phyloP scores from a whole-genome alignment of 2,329 filamentous ascomycete species.

The Monilinia fructicola region DNA sequence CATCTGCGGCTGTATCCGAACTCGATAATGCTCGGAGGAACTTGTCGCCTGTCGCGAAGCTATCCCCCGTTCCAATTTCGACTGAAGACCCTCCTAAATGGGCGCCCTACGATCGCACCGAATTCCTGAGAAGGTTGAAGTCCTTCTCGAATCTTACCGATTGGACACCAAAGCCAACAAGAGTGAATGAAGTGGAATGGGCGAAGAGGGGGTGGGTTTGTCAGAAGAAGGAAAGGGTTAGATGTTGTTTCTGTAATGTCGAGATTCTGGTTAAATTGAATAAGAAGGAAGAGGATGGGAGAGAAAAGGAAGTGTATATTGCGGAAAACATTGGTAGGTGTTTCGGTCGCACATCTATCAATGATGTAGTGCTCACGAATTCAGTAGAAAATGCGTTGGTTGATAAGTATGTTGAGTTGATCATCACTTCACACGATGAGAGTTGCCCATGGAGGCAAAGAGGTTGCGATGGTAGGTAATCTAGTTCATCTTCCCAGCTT shows the following conservation, averaged over 20 bases:
- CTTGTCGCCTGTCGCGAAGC: slow-evolving; percentile 29
- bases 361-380: slow-evolving; percentile 34
- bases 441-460: slow-evolving; percentile 83
- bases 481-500: slow-evolving; percentile 36
- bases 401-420: slow-evolving; percentile 70
- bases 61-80: slow-evolving; percentile 24
- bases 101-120: slow-evolving; percentile 79
- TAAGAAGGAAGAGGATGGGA: slow-evolving; percentile 57
- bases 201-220: slow-evolving; percentile 91
- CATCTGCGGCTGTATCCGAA: slow-evolving; percentile 8
- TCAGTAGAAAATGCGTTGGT: slow-evolving; percentile 64
- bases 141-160: slow-evolving; percentile 89
- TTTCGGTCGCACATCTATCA: slow-evolving; percentile 20
- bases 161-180: slow-evolving; percentile 90
- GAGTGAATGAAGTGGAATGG: slow-evolving; percentile 88
- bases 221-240: slow-evolving; percentile 76
- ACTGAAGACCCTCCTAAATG: slow-evolving; percentile 61
- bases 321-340: slow-evolving; percentile 60
- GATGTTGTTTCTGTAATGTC: slow-evolving; percentile 80
- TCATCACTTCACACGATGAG: slow-evolving; percentile 73
- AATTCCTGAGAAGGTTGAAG: slow-evolving; percentile 76
- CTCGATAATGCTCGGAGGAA: slow-evolving; percentile 33
- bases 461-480: slow-evolving; percentile 74
- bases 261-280: slow-evolving; percentile 80
- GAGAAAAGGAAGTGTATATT: slow-evolving; percentile 52